These are phyloP conservation scores for Apiospora phragmitis DNA, from an alignment of 2,329 filamentous ascomycete genomes.

Conservation along the genomic window DNA sequence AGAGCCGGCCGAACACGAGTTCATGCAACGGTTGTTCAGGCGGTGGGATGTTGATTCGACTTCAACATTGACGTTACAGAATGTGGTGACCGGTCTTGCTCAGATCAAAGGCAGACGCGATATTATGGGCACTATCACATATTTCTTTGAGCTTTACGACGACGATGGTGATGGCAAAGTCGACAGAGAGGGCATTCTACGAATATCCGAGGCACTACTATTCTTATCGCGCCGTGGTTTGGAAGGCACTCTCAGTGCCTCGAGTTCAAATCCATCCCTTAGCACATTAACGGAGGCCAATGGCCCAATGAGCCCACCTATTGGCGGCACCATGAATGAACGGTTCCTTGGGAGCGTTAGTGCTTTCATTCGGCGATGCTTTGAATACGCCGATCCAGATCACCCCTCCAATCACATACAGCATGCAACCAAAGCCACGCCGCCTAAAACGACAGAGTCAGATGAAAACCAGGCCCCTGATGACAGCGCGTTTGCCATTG, in stretches of 20 bases:
- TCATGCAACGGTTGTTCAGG: constrained; percentile 82
- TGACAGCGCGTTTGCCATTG: constrained; percentile 68
- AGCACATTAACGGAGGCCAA: constrained; percentile 41
- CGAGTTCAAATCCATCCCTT: constrained; percentile 57
- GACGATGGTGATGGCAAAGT: constrained; percentile 89
- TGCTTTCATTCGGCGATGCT: constrained; percentile 93
- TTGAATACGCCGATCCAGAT: constrained; percentile 96
- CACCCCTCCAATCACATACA: constrained; percentile 61
- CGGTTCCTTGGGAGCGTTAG: constrained; percentile 90
- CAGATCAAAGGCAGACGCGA: constrained; percentile 90
- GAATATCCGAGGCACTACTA: constrained; percentile 90
- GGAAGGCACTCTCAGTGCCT: constrained; percentile 70
- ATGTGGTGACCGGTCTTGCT: constrained; percentile 88
- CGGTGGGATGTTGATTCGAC: constrained; percentile 83
- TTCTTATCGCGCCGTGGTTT: constrained; percentile 90
- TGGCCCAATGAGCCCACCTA: constrained; percentile 39
- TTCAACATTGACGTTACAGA: constrained; percentile 80
- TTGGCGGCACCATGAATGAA: constrained; percentile 72
- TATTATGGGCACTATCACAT: constrained; percentile 96
- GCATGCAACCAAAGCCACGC: constrained; percentile 28
- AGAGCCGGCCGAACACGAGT: constrained; percentile 88
- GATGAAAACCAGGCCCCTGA: constrained; percentile 29
- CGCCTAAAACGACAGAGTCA: constrained; percentile 24
- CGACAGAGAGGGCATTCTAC: constrained; percentile 89
- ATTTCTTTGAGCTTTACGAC: constrained; percentile 97